Evolutionary conservation across 495 filamentous ascomycete species (phyloP), one percentile per base, ranked within the genome.

Genomic region (Hypoxylon perforatum): DNA sequence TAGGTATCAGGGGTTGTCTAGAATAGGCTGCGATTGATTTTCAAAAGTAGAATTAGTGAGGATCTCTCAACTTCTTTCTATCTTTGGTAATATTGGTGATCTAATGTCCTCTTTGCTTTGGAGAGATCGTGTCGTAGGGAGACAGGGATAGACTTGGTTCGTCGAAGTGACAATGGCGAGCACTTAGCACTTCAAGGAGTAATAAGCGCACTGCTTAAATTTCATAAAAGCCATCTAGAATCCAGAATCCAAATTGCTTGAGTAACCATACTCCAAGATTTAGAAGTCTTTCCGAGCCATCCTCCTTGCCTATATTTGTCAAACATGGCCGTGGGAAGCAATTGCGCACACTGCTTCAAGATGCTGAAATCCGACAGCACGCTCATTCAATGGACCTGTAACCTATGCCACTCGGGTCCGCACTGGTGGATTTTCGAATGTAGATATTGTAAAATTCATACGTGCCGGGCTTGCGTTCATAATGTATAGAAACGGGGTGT

Each of bases 351-450:
- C 78, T 80, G 77, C 0, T 93, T 92, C 80, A 87, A 86, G 75
- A 86, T 92, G 77, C 86, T 94, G 77, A 94, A 94, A 78, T 87
- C 86, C 5, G 88, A 92, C 74, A 89, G 82, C 61, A 91, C 86
- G 4, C 76, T 93, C 30, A 84, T 94, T 56, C 83, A 90, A 66
- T 94, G 91, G 91, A 87, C 83, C 49, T 94, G 91, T 83, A 84
- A 88, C 69, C 77, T 91, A 72, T 94, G 91, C 75, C 88, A 90
- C 70, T 87, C 85, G 5, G 91, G 91, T 4, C 91, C 91, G 35
- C 90, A 92, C 76, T 92, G 90, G 90, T 89, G 85, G 77, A 93
- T 94, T 74, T 92, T 86, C 73, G 89, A 93, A 76, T 94, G 91
- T 81, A 77, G 81, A 67, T 88, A 89, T 71, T 94, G 91, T 84